Percentiles rank a stretch among this genome's conserved stretches.
Conservation (phyloP, 441 rosid genomes). For the Gossypium aridum region DNA sequence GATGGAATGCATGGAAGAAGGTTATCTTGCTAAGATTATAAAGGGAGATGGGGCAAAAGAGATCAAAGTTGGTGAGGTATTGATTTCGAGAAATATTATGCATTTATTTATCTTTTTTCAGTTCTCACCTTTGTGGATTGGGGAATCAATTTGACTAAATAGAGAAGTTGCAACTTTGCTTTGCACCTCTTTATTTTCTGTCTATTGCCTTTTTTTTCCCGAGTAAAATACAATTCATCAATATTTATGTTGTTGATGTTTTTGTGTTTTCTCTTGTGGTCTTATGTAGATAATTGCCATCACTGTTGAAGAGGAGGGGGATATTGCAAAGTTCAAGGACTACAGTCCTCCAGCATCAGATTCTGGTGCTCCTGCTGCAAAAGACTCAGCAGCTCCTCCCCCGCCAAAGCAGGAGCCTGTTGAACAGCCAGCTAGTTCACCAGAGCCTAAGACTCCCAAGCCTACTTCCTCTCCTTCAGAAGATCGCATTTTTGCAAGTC, state of each 20-base stretch:
- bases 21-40: conserved; percentile 87
- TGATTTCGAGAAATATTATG: conserved; percentile 8
- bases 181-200: neutral
- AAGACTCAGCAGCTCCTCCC: conserved; percentile 45
- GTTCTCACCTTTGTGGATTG: neutral
- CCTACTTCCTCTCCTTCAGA: conserved; percentile 42
- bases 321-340: conserved; percentile 79
- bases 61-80: conserved; percentile 95
- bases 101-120: conserved; percentile 5
- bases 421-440: conserved; percentile 48
- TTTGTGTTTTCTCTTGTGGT: conserved; percentile 3
- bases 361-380: conserved; percentile 30
- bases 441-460: conserved; percentile 52
- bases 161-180: neutral
- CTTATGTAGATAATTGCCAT: conserved; percentile 65
- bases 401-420: conserved; percentile 40
- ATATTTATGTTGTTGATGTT: neutral
- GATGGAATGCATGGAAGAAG: conserved; percentile 99
- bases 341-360: conserved; percentile 58
- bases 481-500: conserved; percentile 84
- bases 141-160: neutral
- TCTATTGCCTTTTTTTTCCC: neutral
- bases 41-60: conserved; percentile 81
- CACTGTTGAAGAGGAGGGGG: conserved; percentile 88
- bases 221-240: conserved; percentile 1